phyloP scores from a whole-genome alignment of 2,329 filamentous ascomycete genomes.

The Dryadomyces quercus-mongolicae region DNA sequence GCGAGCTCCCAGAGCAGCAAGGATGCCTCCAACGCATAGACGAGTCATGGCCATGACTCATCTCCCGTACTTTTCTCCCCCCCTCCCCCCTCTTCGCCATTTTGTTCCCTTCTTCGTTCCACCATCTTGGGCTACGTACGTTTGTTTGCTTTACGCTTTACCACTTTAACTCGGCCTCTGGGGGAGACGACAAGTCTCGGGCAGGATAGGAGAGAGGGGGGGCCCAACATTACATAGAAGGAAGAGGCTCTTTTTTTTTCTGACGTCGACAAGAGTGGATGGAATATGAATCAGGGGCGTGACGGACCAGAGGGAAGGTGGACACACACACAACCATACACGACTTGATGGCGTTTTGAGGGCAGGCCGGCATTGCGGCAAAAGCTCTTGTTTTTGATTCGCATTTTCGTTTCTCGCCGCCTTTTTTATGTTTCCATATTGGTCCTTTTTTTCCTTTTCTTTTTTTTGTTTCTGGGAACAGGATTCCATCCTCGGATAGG shows the following conservation, averaged over 20 bases:
- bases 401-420: not conserved
- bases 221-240: not conserved
- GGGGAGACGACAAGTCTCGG: not conserved
- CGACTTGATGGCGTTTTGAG: not conserved
- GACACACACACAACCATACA: not conserved
- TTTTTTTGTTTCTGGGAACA: not conserved
- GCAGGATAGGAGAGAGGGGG: not conserved
- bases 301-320: not conserved
- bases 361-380: not conserved
- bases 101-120: not conserved
- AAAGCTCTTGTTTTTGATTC: not conserved
- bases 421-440: not conserved
- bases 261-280: not conserved
- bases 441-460: not conserved
- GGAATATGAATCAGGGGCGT: not conserved
- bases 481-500: conserved; percentile 1
- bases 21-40: conserved; percentile 63
- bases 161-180: not conserved
- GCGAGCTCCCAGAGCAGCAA: conserved; percentile 85
- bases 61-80: not conserved
- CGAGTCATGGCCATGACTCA: not conserved
- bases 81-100: not conserved
- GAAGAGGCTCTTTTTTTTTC: not conserved
- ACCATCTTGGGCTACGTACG: not conserved
- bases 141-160: not conserved